Evolutionary conservation across 176 grass and related monocot genomes (phyloP), one percentile per base, ranked within the genome.

Genomic region (Echinochloa phyllopogon): DNA sequence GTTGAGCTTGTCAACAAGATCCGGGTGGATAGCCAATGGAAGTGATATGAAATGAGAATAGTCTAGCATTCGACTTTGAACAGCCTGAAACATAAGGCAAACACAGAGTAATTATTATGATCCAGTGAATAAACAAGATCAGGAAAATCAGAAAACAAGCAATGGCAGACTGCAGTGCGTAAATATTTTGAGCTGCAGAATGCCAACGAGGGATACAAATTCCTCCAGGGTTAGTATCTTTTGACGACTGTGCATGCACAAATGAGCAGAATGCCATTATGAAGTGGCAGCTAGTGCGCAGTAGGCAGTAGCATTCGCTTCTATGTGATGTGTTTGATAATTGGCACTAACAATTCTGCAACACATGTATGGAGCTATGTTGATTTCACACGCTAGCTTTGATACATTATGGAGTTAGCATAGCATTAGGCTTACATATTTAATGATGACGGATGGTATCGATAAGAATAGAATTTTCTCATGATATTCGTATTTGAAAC

Each of bases 41-140:
- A 98, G 93, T 21, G 96, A 98, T 70, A 98, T 84, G 69, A 98
- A 98, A 82, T 95, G 96, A 45, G 96, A 94, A 72, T 90, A 95
- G 76, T 98, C 91, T 40, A 92, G 87, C 80, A 51, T 90, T 90
- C 79, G 93, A 81, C 93, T 94, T 87, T 91, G 56, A 69, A 95
- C 87, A 79, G 87, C 89, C 96, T 98, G 85, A 74, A 90, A 78
- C 50, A 86, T 55, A 49, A 11, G 40, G 59, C 5, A 56, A 83
- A 10, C 23, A 50, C 17, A 24, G 18, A 58, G 16, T 86, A 27
- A 82, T 38, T 47, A 29, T 24, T 51, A 76, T 15, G 55, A 70
- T 60, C 29, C 61, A 44, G 43, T 55, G 24, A 53, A 86, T 85
- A 63, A 17, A 81, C 24, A 85, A 16, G 62, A 79, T 25, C 15